Percentiles rank a stretch among this genome's conserved stretches.
Evolutionary conservation across 192 early-diverging fungal genomes (phyloP).

Genomic region (Coemansia sp.): DNA sequence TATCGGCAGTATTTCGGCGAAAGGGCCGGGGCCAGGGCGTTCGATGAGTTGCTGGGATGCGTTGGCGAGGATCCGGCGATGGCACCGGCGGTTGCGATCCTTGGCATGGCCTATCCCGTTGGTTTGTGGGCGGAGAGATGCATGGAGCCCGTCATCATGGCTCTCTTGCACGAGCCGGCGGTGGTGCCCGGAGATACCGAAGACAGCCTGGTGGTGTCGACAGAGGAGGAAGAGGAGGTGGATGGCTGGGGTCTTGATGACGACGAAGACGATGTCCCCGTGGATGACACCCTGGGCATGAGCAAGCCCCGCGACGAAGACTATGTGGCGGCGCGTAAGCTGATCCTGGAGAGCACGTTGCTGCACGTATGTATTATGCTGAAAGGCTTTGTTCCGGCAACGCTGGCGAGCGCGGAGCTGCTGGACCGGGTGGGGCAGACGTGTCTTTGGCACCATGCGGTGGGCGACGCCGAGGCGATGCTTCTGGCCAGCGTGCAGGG

Average conservation of each 20-base stretch:
- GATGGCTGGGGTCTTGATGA: conserved; percentile 40
- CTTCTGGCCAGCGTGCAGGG: neutral
- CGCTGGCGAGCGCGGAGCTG: conserved; percentile 15
- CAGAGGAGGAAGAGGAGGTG: conserved; percentile 7
- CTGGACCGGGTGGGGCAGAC: conserved; percentile 16
- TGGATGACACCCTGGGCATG: too few species aligned
- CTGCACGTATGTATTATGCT: conserved; percentile 23
- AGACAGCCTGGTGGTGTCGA: too few species aligned
- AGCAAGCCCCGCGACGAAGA: too few species aligned
- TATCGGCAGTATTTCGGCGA: conserved; percentile 6
- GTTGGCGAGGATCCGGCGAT: conserved; percentile 4
- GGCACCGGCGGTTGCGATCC: conserved; percentile 18
- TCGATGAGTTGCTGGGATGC: conserved; percentile 10
- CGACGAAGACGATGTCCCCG: conserved; percentile 10
- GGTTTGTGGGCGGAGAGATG: conserved; percentile 28
- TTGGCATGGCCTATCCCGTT: conserved; percentile 28
- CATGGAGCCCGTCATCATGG: conserved; percentile 22
- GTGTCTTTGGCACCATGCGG: neutral
- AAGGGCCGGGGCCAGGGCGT: conserved; percentile 3
- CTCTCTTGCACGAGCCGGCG: neutral
- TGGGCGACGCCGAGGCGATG: neutral
- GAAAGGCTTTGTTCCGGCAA: conserved; percentile 23
- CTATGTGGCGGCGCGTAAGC: conserved; percentile 5
- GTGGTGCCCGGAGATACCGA: conserved; percentile 4
- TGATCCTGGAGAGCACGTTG: conserved; percentile 13